phyloP scores from a whole-genome alignment of 2,329 filamentous ascomycete genomes.

The Penicillium sp. region DNA sequence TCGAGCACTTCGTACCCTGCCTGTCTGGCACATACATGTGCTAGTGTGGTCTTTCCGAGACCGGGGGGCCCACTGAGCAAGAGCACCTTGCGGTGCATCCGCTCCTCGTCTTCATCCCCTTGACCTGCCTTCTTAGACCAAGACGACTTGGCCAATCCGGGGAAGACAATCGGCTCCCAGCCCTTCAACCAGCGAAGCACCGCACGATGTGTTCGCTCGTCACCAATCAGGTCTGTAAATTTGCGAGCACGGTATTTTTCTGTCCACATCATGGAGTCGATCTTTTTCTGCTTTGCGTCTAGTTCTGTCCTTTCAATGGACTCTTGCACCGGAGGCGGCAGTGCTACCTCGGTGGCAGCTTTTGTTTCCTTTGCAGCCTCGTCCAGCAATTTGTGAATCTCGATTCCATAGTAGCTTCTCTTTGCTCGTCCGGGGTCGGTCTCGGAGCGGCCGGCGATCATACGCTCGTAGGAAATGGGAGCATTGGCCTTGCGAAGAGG shows the following conservation, averaged over 20 bases:
- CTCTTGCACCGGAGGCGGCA: constrained; percentile 30
- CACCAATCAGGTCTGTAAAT: constrained; percentile 91
- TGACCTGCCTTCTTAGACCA: constrained; percentile 55
- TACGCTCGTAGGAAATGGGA: constrained; percentile 54
- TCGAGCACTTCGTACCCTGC: constrained; percentile 96
- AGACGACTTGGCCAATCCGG: constrained; percentile 65
- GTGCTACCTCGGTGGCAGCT: constrained; percentile 24
- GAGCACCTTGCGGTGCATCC: constrained; percentile 81
- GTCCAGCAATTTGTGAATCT: constrained; percentile 82
- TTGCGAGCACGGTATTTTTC: constrained; percentile 94
- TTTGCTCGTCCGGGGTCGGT: constrained; percentile 57
- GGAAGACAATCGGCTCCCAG: constrained; percentile 94
- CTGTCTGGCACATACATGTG: constrained; percentile 92
- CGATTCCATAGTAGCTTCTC: constrained; percentile 83
- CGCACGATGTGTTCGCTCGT: constrained; percentile 87
- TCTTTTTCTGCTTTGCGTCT: constrained; percentile 35
- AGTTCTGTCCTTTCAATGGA: constrained; percentile 38
- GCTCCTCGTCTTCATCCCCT: constrained; percentile 67
- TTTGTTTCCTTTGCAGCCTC: constrained; percentile 64
- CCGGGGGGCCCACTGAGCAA: constrained; percentile 90
- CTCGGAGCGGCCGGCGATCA: constrained; percentile 58
- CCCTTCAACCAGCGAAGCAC: constrained; percentile 92
- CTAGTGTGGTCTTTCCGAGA: constrained; percentile 91
- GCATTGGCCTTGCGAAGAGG: constrained; percentile 41
- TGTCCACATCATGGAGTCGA: constrained; percentile 71